These are phyloP conservation scores for Colletotrichum lini DNA, from an alignment of 2,329 filamentous ascomycete genomes.

Conservation along the genomic window DNA sequence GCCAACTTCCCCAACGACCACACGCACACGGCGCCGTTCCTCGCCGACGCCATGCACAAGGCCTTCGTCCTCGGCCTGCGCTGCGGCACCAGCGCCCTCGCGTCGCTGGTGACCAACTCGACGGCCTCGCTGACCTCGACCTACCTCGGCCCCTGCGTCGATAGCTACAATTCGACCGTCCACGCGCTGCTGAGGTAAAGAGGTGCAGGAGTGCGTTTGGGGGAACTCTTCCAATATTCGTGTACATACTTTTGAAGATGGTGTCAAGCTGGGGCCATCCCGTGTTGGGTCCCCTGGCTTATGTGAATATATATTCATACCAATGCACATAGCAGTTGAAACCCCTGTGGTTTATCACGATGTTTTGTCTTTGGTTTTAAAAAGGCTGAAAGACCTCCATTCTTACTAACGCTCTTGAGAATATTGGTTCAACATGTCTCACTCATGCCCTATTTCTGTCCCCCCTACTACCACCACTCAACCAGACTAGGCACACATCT, in stretches of 20 bases:
- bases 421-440: background rate
- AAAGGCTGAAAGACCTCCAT: no score
- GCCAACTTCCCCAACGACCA: conserved; percentile 71
- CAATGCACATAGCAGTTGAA: background rate
- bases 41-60: conserved; percentile 69
- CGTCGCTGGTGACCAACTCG: conserved; percentile 49
- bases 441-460: background rate
- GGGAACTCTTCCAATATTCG: background rate
- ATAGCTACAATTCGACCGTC: conserved; percentile 41
- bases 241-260: conserved; percentile 20
- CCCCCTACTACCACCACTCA: background rate
- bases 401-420: background rate
- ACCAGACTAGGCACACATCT: background rate
- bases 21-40: conserved; percentile 71
- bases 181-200: conserved; percentile 36
- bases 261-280: background rate
- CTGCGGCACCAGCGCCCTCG: conserved; percentile 62
- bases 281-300: background rate
- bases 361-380: background rate
- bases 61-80: conserved; percentile 70
- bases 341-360: no score
- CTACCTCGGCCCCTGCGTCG: conserved; percentile 50
- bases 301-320: conserved; percentile 17
- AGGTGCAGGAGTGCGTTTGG: no score
- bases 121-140: conserved; percentile 50